Evolutionary conservation across 768 basidiomycete species (phyloP).

Genomic region (Tulasnella sp.): DNA sequence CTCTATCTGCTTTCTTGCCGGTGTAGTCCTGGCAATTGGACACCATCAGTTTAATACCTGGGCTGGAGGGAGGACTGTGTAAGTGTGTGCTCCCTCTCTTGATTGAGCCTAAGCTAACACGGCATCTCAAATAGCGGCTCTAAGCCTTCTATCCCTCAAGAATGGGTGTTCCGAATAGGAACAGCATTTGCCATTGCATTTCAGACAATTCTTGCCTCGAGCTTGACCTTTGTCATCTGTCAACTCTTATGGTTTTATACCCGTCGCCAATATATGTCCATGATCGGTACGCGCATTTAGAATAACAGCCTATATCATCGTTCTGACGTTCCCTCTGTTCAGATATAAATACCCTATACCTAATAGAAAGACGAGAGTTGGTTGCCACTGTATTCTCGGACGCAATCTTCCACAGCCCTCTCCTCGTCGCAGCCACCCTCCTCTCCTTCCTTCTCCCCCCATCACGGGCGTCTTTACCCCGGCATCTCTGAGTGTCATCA

Average conservation of each 20-base stretch:
- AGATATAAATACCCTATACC: slow-evolving; percentile 3
- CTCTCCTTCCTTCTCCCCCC: not conserved
- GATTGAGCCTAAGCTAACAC: not conserved
- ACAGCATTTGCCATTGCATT: not conserved
- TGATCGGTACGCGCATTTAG: not conserved
- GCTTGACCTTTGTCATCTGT: not conserved
- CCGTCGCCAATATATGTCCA: not conserved
- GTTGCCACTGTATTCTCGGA: not conserved
- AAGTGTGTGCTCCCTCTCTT: not conserved
- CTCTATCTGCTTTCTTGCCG: not conserved
- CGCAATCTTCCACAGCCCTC: slow-evolving; percentile 1
- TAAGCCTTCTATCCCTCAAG: not conserved
- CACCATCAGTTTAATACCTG: not conserved
- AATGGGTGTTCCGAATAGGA: slow-evolving; percentile 1
- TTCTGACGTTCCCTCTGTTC: not conserved
- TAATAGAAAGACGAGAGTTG: not conserved
- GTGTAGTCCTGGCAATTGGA: not conserved
- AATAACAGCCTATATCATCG: not conserved
- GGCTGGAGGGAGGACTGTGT: not conserved
- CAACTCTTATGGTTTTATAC: slow-evolving; percentile 3
- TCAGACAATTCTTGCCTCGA: not conserved
- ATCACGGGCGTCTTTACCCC: not conserved
- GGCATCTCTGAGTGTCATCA: not conserved
- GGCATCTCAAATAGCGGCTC: not conserved
- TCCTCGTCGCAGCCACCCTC: not conserved